A percentile compares a stretch with the other conserved stretches of the same genome.
Conservation (phyloP, 768 basidiomycete genomes). For the Pisolithus sp. region DNA sequence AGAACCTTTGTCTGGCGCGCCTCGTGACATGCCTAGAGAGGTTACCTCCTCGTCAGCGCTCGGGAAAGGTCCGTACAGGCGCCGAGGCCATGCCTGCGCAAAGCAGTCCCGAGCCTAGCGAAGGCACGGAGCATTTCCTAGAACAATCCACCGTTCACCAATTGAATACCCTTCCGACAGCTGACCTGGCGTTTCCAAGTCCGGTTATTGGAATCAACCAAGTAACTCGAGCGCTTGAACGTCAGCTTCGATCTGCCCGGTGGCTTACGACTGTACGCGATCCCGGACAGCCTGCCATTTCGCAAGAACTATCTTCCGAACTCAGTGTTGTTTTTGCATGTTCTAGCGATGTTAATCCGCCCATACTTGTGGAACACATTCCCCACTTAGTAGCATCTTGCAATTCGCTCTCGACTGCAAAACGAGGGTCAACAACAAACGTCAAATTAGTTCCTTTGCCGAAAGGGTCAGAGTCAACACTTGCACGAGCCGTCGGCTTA, state of each 20-base stretch:
- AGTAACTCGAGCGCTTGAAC: slow-evolving; percentile 70
- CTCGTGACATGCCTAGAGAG: slow-evolving; percentile 47
- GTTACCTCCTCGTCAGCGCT: slow-evolving; percentile 31
- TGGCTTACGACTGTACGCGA: slow-evolving; percentile 5
- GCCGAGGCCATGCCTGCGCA: no score
- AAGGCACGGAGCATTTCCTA: no score
- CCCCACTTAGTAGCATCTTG: slow-evolving; percentile 72
- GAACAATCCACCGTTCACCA: no score
- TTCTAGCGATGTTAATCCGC: slow-evolving; percentile 67
- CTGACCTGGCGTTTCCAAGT: slow-evolving; percentile 23
- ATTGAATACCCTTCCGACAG: no score
- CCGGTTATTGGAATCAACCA: slow-evolving; percentile 69
- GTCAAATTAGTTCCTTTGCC: slow-evolving; percentile 62
- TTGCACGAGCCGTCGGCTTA: slow-evolving; percentile 61
- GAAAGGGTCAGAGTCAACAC: slow-evolving; percentile 52
- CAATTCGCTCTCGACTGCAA: slow-evolving; percentile 41
- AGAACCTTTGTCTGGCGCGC: slow-evolving; percentile 51
- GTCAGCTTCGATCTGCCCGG: slow-evolving; percentile 35
- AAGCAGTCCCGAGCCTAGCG: no score
- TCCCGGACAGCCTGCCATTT: not conserved
- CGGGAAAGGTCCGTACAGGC: slow-evolving; percentile 7
- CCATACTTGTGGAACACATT: slow-evolving; percentile 64
- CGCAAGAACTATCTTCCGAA: slow-evolving; percentile 7
- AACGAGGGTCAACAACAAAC: slow-evolving; percentile 18
- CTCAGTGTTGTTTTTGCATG: slow-evolving; percentile 57